phyloP scores from a whole-genome alignment of 768 basidiomycete species.

The Saitozyma podzolica region DNA sequence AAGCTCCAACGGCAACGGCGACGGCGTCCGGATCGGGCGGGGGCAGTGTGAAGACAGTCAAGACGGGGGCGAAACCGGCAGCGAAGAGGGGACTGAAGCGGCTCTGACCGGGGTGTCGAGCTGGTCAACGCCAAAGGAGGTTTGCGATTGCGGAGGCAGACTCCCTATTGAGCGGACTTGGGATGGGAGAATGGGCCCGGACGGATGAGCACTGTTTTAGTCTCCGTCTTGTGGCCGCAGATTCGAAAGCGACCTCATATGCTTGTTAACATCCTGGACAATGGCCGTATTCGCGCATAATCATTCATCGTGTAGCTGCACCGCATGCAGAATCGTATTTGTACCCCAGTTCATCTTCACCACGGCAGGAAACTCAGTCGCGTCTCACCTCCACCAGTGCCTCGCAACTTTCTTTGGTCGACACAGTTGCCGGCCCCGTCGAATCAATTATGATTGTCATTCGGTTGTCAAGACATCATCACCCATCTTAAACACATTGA shows the following conservation, averaged over 20 bases:
- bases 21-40: constrained; percentile 2
- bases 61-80: constrained; percentile 13
- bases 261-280: too few species aligned
- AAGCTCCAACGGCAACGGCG: not conserved
- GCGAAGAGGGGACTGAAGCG: constrained; percentile 44
- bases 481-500: not conserved
- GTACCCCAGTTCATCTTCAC: too few species aligned
- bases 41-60: constrained; percentile 6
- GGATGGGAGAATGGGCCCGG: too few species aligned
- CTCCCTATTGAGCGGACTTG: too few species aligned
- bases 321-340: too few species aligned
- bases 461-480: not conserved
- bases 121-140: too few species aligned
- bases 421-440: not conserved
- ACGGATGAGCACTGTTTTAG: not conserved
- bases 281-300: too few species aligned
- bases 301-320: too few species aligned
- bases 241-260: not conserved
- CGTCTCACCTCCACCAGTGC: too few species aligned
- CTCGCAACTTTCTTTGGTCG: not conserved
- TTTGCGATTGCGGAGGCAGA: too few species aligned
- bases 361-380: too few species aligned
- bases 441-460: not conserved
- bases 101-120: constrained; percentile 10
- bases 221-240: not conserved